Evolutionary conservation across 2,329 filamentous ascomycete genomes (phyloP), one percentile per base, ranked within the genome.

Genomic region (Metarhizium sp.): DNA sequence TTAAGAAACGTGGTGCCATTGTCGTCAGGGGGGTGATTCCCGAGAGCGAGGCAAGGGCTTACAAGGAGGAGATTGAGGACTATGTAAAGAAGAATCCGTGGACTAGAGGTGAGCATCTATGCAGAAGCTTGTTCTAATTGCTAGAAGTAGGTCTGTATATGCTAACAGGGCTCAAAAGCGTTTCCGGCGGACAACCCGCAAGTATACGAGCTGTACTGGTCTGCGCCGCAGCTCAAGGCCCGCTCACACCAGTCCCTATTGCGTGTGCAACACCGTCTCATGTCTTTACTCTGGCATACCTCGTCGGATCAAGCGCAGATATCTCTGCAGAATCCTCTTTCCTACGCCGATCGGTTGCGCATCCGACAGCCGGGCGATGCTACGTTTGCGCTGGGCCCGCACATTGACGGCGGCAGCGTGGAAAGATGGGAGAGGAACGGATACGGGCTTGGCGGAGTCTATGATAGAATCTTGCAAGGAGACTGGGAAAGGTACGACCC

Each of bases 401-500:
- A 91, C 64, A 75, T 86, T 1, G 87, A 91, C 62, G 86, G 86
- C 14, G 87, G 87, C 25, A 87, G 84, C 53, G 79, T 89, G 1
- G 87, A 91, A 70, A 78, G 87, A 2, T 91, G 88, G 87, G 87
- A 90, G 66, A 75, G 74, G 34, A 71, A 79, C 0, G 87, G 87
- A 1, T 92, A 91, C 60, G 82, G 85, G 0, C 72, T 66, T 2
- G 79, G 85, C 13, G 74, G 77, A 2, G 87, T 92, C 2, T 96
- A 95, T 69, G 80, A 87, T 57, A 71, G 78, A 20, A 79, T 96
- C 8, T 86, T 90, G 55, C 70, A 80, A 20, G 92, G 92, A 0
- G 70, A 76, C 1, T 96, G 91, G 90, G 89, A 95, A 60, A 69
- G 78, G 2, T 92, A 90, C 64, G 88, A 96, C 64, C 82, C 90